phyloP scores from a whole-genome alignment of 139 green algal genomes.

The Coelastrella sp. region DNA sequence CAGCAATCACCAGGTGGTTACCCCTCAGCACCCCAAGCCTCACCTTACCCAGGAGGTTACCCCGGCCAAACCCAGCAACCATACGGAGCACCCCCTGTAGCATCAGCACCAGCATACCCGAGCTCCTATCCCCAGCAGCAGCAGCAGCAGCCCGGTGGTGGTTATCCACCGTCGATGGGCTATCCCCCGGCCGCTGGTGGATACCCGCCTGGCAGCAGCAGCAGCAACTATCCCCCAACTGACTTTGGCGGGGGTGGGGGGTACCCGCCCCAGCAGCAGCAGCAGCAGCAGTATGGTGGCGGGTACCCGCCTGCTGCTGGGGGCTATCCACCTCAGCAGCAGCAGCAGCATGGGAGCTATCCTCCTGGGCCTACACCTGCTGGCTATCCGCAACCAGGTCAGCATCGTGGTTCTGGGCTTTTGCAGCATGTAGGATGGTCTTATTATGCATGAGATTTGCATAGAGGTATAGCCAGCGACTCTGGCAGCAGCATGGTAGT shows the following conservation, averaged over 20 bases:
- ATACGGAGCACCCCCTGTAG: not conserved
- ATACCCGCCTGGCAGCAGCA: not conserved
- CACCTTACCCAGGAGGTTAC: not conserved
- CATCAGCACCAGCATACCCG: not conserved
- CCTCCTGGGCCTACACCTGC: not conserved
- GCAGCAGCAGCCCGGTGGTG: slow-evolving; percentile 3
- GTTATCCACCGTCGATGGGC: not conserved
- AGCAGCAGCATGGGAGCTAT: not conserved
- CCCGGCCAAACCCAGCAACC: not conserved
- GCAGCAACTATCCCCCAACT: not conserved
- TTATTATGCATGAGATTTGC: no score
- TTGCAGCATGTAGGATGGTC: no score
- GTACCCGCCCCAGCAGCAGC: slow-evolving; percentile 16
- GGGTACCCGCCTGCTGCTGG: not conserved
- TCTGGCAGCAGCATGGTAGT: no score
- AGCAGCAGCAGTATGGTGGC: not conserved
- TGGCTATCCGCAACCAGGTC: not conserved
- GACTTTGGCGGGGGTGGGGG: not conserved
- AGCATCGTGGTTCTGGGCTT: not conserved
- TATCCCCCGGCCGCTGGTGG: not conserved
- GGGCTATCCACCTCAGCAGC: not conserved
- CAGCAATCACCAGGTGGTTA: not conserved
- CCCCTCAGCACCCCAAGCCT: not conserved
- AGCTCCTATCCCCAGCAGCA: not conserved
- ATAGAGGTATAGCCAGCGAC: no score